These are phyloP conservation scores for Cutaneotrichosporon cutaneum DNA, from an alignment of 1,284 basidiomycete species.

Conservation along the genomic window DNA sequence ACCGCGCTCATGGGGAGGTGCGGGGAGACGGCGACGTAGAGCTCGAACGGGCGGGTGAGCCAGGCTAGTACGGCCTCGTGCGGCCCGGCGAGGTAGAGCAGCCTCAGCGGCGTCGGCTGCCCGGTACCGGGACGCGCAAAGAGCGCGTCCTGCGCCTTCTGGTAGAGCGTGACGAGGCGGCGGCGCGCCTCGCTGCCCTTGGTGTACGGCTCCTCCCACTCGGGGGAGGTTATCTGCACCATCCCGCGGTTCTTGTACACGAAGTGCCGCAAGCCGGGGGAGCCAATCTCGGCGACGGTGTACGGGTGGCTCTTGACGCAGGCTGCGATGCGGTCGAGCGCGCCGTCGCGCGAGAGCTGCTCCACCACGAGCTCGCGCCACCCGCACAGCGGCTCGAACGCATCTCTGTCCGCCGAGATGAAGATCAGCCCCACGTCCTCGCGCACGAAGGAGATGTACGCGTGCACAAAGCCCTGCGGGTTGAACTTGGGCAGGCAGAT, in stretches of 20 bases:
- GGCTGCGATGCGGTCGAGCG: slow-evolving; percentile 53
- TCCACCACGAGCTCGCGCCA: slow-evolving; percentile 69
- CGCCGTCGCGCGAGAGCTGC: slow-evolving; percentile 64
- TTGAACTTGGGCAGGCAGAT: slow-evolving; percentile 96
- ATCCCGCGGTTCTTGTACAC: slow-evolving; percentile 85
- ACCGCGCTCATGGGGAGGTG: slow-evolving; percentile 79
- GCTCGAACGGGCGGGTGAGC: slow-evolving; percentile 86
- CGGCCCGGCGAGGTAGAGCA: slow-evolving; percentile 79
- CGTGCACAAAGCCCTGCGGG: slow-evolving; percentile 84
- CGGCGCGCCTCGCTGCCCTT: slow-evolving; percentile 51
- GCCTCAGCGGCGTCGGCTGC: slow-evolving; percentile 67
- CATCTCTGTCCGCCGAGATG: slow-evolving; percentile 54
- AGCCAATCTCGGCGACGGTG: slow-evolving; percentile 59
- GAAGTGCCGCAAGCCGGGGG: slow-evolving; percentile 89
- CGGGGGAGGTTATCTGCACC: slow-evolving; percentile 82
- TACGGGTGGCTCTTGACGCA: slow-evolving; percentile 42
- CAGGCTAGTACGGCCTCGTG: slow-evolving; percentile 78
- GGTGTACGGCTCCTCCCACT: slow-evolving; percentile 77
- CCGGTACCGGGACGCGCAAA: slow-evolving; percentile 81
- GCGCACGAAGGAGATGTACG: slow-evolving; percentile 74
- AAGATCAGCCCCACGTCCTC: slow-evolving; percentile 54
- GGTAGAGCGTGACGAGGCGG: slow-evolving; percentile 73
- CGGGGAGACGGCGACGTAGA: slow-evolving; percentile 82
- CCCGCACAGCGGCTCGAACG: slow-evolving; percentile 56
- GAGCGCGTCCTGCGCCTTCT: slow-evolving; percentile 75